Base-by-base conservation (phyloP, 148 eudicot genomes). In the Simmondsia chinensis region DNA sequence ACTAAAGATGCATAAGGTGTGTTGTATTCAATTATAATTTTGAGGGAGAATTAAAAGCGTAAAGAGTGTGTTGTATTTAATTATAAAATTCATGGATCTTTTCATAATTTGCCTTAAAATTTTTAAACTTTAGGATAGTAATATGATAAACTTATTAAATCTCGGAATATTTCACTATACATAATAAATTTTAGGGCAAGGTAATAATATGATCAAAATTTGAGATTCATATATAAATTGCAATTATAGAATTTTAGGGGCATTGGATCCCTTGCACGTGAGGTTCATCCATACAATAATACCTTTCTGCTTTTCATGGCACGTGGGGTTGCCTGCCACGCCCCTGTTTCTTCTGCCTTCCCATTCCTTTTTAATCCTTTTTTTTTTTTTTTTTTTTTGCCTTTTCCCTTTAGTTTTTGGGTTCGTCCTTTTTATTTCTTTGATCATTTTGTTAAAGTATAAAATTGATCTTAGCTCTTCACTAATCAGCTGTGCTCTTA, bases 211-310 rank as follows among this genome's bases (percentile, higher is more conserved):
- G n/a, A n/a, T n/a, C n/a, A n/a, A n/a, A n/a, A 28, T 3, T 9
- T 11, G 13, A 7, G 10, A 18, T 9, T 4, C 28, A 43, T 3
- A 6, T n/a, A 38, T 48, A 17, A 31, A 39, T 33, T 39, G 34
- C 1, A 28, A 28, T 26, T 11, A 7, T 12, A 44, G 63, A 47
- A 31, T 62, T 70, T 71, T 58, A 48, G 70, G 37, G 36, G 47
- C 76, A 70, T 68, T 70, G 74, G 74, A 79, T 70, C 69, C 71
- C 62, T 65, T 77, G 85, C 95, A 80, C 78, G 89, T 85, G 86
- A 80, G 70, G 29, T 41, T 53, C 50, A 52, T 59, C 57, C 60
- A 39, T 66, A 40, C 57, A 59, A 46, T 43, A 57, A 36, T 43
- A 35, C 32, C 57, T 51, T 55, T 46, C 36, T 59, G 53, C 64